A percentile compares a stretch with the other conserved stretches of the same genome.
Evolutionary conservation across 805 yeast species (phyloP).

Genomic region (Teunomyces panamensis): DNA sequence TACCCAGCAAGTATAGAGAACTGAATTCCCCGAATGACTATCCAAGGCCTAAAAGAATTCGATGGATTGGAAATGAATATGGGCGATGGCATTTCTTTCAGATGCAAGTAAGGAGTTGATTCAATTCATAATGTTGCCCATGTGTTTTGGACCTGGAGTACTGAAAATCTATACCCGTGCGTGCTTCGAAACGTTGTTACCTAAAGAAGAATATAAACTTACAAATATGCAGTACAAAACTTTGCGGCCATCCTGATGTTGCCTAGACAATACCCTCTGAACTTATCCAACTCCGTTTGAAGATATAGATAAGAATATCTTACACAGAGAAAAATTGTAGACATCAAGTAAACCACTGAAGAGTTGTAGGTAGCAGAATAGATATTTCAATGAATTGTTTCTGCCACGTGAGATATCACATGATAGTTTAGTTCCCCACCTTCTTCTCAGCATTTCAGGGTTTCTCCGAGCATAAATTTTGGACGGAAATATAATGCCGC

Average conservation of each 20-base stretch:
- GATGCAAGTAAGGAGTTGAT: background rate
- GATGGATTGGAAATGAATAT: constrained; percentile 56
- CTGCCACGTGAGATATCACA: no score
- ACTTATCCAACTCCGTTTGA: no score
- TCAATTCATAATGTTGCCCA: background rate
- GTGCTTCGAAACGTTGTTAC: background rate
- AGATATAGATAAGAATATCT: no score
- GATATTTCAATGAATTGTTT: no score
- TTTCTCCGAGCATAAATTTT: background rate
- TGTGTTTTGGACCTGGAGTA: background rate
- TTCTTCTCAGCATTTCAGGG: background rate
- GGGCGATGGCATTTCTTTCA: constrained; percentile 55
- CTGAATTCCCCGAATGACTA: constrained; percentile 54
- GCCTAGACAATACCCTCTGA: no score
- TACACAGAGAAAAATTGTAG: no score
- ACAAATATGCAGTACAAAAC: background rate
- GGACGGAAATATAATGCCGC: background rate
- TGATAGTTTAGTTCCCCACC: no score
- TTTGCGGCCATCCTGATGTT: no score
- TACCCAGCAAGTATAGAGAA: constrained; percentile 49
- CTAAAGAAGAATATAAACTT: background rate
- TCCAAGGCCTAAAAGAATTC: constrained; percentile 47
- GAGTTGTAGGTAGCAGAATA: no score
- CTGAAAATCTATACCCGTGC: background rate
- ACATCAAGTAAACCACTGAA: no score